phyloP scores from a whole-genome alignment of 1,284 basidiomycete genomes.

The Omphalotus olearius region DNA sequence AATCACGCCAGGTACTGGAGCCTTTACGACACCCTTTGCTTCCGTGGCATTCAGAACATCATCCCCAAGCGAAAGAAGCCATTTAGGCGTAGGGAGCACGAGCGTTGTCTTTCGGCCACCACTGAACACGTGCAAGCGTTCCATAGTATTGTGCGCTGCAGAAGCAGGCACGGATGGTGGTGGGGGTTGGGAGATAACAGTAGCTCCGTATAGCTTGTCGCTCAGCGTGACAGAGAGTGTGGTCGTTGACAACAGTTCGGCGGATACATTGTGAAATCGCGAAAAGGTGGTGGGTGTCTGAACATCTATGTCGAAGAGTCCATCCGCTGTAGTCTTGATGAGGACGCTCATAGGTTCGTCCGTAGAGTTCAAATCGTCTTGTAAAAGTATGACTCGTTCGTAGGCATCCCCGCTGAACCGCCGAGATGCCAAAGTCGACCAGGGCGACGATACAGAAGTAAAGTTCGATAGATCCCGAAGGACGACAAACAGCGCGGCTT shows the following conservation, averaged over 20 bases:
- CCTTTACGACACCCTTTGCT: conserved; percentile 54
- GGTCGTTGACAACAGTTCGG: conserved; percentile 47
- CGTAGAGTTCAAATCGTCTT: conserved; percentile 41
- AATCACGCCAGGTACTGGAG: conserved; percentile 88
- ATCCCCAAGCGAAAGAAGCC: conserved; percentile 59
- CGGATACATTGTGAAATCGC: conserved; percentile 48
- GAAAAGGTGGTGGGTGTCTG: conserved; percentile 29
- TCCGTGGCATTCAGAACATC: conserved; percentile 39
- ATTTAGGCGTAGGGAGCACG: conserved; percentile 57
- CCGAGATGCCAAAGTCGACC: conserved; percentile 64
- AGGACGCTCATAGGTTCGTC: conserved; percentile 38
- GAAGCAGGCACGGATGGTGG: conserved; percentile 47
- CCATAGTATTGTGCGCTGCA: conserved; percentile 47
- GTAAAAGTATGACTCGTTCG: conserved; percentile 55
- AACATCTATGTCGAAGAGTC: conserved; percentile 54
- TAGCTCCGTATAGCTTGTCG: conserved; percentile 46
- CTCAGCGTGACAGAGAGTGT: conserved; percentile 49
- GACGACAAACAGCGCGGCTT: conserved; percentile 73
- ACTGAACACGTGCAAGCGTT: conserved; percentile 69
- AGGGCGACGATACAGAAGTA: conserved; percentile 43
- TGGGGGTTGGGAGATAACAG: conserved; percentile 67
- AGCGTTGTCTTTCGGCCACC: conserved; percentile 57
- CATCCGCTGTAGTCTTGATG: conserved; percentile 38
- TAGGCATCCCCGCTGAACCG: conserved; percentile 75
- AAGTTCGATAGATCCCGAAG: conserved; percentile 54